Evolutionary conservation across 2,329 filamentous ascomycete genomes (phyloP), one percentile per base, ranked within the genome.

Genomic region (Colletotrichum abscissum): DNA sequence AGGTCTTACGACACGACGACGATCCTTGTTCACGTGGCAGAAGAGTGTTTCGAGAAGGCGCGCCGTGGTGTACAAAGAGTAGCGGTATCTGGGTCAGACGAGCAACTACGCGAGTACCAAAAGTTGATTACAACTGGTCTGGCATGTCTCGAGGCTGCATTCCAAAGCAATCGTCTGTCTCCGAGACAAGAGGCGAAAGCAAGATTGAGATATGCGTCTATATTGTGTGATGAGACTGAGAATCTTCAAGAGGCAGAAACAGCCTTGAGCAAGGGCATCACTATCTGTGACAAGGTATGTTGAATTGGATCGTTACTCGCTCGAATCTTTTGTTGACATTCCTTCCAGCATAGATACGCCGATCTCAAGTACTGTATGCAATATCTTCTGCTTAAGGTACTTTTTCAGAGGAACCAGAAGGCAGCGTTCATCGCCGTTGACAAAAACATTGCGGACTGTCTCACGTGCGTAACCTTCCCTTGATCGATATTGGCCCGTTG

Each of bases 341-440:
- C 16, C 9, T 22, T 1, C 24, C 28, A 90, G 84, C 88, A 90
- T 74, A 86, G 88, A 59, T 87, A 91, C 73, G 78, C 83, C 30
- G 93, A 95, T 76, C 82, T 95, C 52, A 95, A 94, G 80, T 95
- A 95, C 81, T 91, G 90, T 74, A 94, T 95, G 88, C 90, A 94
- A 75, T 94, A 94, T 79, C 84, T 95, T 19, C 89, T 93, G 72
- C 88, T 92, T 62, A 92, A 93, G 76, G 88, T 93, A 1, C 85
- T 94, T 70, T 94, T 92, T 76, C 91, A 92, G 77, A 89, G 91
- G 55, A 94, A 91, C 75, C 90, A 89, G 65, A 94, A 93, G 77
- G 93, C 93, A 1, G 92, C 93, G 0, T 85, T 95, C 77, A 95
- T 93, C 75, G 88, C 91, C 0, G 84, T 94, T 19, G 93, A 95